Evolutionary conservation across 495 filamentous ascomycete genomes (phyloP), one percentile per base, ranked within the genome.

Genomic region (Penicillium pancosmium): DNA sequence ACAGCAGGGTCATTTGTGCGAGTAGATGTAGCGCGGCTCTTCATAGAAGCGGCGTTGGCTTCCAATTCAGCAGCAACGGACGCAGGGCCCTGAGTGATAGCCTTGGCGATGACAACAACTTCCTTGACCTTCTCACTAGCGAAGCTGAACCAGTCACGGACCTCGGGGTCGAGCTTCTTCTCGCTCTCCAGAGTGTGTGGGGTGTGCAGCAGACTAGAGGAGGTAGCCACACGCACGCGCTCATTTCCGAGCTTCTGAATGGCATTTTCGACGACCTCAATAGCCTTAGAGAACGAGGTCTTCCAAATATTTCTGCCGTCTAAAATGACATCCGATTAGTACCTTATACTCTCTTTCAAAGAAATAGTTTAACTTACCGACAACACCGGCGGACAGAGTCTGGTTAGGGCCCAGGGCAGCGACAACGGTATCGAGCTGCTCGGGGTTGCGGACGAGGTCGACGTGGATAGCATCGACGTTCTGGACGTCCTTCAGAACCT

Each of bases 281-380:
- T 92, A 62, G 93, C 91, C 67, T 84, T 84, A 83, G 92, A 86
- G 77, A 96, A 89, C 85, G 97, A 91, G 78, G 91, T 96, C 91
- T 98, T 98, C 94, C 94, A 98, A 85, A 98, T 98, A 85, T 98
- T 98, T 71, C 94, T 91, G 66, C 94, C 95, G 69, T 98, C 92
- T 62, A 21, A 21, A 21, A 21, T 21, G 19, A 21, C 1, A 21
- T 21, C 2, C 19, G 19, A 21, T 21, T 21, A 21, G 19, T 21
- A 21, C 19, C 19, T 21, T 21, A 2, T 21, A 21, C 1, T 21
- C 19, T 21, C 19, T 21, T 1, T 1, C 19, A 21, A 21, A 21
- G 19, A 2, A 21, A 21, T 21, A 21, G 19, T 21, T 2, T 1
- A 21, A 1, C 19, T 21, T 21, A 21, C 19, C 19, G 2, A 98